phyloP scores from a whole-genome alignment of 139 green algal species.

The Micractinium sp. region DNA sequence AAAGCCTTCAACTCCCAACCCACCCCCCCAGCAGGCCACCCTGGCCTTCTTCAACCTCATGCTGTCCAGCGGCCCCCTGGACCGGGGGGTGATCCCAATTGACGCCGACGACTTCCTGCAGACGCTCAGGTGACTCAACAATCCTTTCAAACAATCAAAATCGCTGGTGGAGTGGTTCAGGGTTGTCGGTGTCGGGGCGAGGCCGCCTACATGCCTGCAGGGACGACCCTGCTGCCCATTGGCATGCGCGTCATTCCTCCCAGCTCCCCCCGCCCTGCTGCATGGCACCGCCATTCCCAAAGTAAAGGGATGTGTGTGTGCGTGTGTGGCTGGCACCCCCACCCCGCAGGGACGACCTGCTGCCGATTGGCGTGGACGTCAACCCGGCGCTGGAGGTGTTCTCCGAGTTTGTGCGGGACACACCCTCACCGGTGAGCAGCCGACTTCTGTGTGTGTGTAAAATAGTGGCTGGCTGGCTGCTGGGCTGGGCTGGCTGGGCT shows the following conservation, averaged over 20 bases:
- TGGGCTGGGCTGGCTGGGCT: too few relatives aligned
- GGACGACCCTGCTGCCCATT: too few relatives aligned
- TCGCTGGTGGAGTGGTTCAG: too few relatives aligned
- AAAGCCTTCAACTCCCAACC: too few relatives aligned
- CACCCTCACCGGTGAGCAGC: not conserved
- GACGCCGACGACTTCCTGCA: slow-evolving; percentile 33
- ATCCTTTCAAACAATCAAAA: too few relatives aligned
- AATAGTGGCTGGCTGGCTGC: not conserved
- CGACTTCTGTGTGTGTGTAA: not conserved
- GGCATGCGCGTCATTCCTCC: too few relatives aligned
- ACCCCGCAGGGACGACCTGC: slow-evolving; percentile 17
- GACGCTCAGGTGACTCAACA: slow-evolving; percentile 10
- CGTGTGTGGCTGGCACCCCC: too few relatives aligned
- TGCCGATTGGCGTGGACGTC: not conserved
- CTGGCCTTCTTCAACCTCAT: slow-evolving; percentile 26
- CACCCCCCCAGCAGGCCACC: not conserved
- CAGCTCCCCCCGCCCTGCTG: too few relatives aligned
- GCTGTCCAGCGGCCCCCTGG: slow-evolving; percentile 4
- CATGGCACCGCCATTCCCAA: too few relatives aligned
- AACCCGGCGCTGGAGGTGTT: slow-evolving; percentile 20
- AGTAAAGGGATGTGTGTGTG: too few relatives aligned
- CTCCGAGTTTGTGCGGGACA: slow-evolving; percentile 24
- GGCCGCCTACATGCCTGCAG: too few relatives aligned
- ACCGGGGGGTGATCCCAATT: not conserved
- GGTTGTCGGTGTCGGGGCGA: too few relatives aligned